Evolutionary conservation across 805 yeast genomes (phyloP), one percentile per base, ranked within the genome.

Genomic region (Saccharomycopsis guyanensis): DNA sequence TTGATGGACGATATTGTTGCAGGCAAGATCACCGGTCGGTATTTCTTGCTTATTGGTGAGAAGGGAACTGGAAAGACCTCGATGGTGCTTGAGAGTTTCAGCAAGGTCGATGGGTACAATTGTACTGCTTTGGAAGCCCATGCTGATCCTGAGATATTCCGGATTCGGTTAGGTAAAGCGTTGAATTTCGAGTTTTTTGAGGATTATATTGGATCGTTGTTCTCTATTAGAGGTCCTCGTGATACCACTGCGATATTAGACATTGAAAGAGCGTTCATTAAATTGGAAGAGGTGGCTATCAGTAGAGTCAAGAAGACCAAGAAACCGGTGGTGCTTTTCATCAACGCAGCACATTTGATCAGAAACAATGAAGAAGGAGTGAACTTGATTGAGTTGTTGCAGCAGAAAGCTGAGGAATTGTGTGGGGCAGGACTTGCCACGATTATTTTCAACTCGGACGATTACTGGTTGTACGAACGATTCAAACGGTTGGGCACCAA

Each of bases 61-160:
- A 85, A 86, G 59, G 95, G 95, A 1, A 85, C 93, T 0, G 95
- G 95, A 2, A 85, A 85, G 58, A 80, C 88, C 0, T 80, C 91
- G 0, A 71, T 86, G 67, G 69, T 86, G 13, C 62, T 82, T 55
- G 87, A 85, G 53, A 73, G 87, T 2, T 75, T 86, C 69, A 72
- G 77, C 49, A 74, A 79, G 53, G 76, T 75, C 2, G 65, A 71
- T 33, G 86, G 89, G 0, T 61, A 64, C 42, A 76, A 80, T 55
- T 85, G 86, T 42, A 75, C 86, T 0, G 70, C 81, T 41, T 66
- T 86, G 50, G 94, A 86, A 57, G 93, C 93, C 1, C 93, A 85
- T 56, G 81, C 89, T 0, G 95, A 86, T 58, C 86, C 91, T 0
- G 95, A 86, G 58, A 78, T 86, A 41, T 81, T 86, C 59, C 68